Conservation (phyloP, 2,329 filamentous ascomycete genomes). For the Trichoderma atroviride region DNA sequence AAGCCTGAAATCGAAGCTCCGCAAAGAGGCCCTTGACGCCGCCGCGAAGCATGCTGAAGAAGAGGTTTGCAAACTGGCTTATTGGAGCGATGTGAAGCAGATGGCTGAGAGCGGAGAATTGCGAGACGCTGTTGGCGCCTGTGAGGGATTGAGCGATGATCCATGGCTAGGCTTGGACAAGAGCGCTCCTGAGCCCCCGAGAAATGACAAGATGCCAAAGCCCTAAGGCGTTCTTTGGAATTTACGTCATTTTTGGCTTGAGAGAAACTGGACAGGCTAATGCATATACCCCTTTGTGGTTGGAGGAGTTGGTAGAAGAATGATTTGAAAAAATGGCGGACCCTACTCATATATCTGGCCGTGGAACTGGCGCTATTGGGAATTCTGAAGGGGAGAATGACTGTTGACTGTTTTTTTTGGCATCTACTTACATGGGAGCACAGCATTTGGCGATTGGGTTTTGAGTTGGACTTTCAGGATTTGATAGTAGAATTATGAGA, state of each 20-base stretch:
- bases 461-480: neutral
- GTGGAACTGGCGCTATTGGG: neutral
- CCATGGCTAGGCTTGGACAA: conserved; percentile 56
- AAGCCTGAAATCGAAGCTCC: conserved; percentile 39
- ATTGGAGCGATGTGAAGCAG: conserved; percentile 81
- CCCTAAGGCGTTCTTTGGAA: neutral
- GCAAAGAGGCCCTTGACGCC: conserved; percentile 69
- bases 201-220: conserved; percentile 33
- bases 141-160: conserved; percentile 39
- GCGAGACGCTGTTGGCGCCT: conserved; percentile 46
- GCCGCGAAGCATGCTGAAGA: conserved; percentile 77
- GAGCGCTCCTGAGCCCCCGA: conserved; percentile 51
- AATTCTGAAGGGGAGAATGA: neutral
- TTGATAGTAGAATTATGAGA: neutral
- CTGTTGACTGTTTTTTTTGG: neutral
- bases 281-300: conserved; percentile 14
- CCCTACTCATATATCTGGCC: neutral
- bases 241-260: neutral
- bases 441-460: conserved; percentile 10
- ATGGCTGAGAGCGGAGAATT: conserved; percentile 61
- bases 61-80: conserved; percentile 79
- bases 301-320: neutral
- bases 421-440: conserved; percentile 6
- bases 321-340: neutral
- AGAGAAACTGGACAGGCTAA: neutral